Evolutionary conservation across 768 basidiomycete genomes (phyloP).

Genomic region (Hericium rajendrae): DNA sequence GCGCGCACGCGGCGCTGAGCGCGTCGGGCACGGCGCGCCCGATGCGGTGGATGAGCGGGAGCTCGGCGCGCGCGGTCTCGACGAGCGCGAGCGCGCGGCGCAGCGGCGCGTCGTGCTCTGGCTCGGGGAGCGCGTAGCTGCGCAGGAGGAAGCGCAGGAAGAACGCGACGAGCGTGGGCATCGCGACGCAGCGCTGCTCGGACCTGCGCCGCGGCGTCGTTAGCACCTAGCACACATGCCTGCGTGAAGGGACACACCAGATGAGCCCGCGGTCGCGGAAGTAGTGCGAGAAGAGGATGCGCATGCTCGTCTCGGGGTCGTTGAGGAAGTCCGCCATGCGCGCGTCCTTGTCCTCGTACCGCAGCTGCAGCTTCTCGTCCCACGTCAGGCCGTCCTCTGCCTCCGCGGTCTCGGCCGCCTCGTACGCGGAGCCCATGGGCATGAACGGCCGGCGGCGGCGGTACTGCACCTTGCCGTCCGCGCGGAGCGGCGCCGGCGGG

Average conservation of each 20-base stretch:
- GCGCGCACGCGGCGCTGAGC: conserved; percentile 39
- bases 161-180: conserved; percentile 47
- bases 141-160: conserved; percentile 55
- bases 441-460: background rate
- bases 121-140: conserved; percentile 43
- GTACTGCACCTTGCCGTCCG: background rate
- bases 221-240: background rate
- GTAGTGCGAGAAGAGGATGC: conserved; percentile 62
- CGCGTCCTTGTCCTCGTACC: conserved; percentile 15
- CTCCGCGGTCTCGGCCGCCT: conserved; percentile 14
- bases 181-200: conserved; percentile 37
- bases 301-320: conserved; percentile 48
- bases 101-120: conserved; percentile 33
- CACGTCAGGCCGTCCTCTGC: conserved; percentile 3
- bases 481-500: background rate
- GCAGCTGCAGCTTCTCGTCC: conserved; percentile 12
- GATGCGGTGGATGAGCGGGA: conserved; percentile 39
- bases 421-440: conserved; percentile 9
- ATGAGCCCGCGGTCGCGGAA: conserved; percentile 59
- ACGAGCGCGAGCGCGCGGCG: conserved; percentile 36
- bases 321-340: conserved; percentile 42
- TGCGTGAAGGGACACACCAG: conserved; percentile 36
- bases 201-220: conserved; percentile 28
- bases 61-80: conserved; percentile 36
- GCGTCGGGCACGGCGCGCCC: conserved; percentile 38